A percentile compares a stretch with the other conserved stretches of the same genome.
Conservation (phyloP, 208 protist species). For the Crithidia fasciculata region DNA sequence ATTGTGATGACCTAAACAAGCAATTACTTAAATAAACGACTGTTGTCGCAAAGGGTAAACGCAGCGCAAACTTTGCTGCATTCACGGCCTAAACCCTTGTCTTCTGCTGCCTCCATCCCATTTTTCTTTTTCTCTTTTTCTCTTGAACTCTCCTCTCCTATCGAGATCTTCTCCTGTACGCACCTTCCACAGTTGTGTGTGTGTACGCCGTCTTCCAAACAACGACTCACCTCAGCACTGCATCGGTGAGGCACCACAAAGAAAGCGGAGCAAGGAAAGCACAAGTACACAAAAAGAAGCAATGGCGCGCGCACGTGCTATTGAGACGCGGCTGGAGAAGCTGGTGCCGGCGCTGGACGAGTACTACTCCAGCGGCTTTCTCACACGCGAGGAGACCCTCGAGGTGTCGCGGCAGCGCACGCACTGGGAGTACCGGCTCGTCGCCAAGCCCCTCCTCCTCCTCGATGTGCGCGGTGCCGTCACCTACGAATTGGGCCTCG, state of each 20-base stretch:
- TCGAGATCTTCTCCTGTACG: not conserved
- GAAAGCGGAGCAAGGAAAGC: too few species aligned
- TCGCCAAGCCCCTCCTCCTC: conserved; percentile 86
- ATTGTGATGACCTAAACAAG: too few species aligned
- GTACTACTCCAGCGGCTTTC: conserved; percentile 85
- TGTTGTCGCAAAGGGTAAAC: too few species aligned
- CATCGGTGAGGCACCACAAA: too few species aligned
- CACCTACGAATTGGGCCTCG: conserved; percentile 76
- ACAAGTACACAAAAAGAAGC: too few species aligned
- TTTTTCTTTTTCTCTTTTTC: conserved; percentile 7
- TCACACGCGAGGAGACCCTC: conserved; percentile 67
- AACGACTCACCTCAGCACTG: too few species aligned
- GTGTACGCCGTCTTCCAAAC: too few species aligned
- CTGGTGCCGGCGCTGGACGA: conserved; percentile 84
- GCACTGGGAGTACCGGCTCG: conserved; percentile 87
- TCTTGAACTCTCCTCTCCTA: not conserved
- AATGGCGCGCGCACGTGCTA: conserved; percentile 85
- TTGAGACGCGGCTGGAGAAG: conserved; percentile 90
- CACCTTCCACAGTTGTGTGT: too few species aligned
- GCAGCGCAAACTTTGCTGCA: too few species aligned
- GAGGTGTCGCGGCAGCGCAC: conserved; percentile 76
- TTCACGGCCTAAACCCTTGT: not conserved
- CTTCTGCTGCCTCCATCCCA: not conserved
- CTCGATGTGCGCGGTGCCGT: conserved; percentile 84
- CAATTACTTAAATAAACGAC: too few species aligned